Evolutionary conservation across 495 filamentous ascomycete species (phyloP).

Genomic region (Trichoderma erinaceum): DNA sequence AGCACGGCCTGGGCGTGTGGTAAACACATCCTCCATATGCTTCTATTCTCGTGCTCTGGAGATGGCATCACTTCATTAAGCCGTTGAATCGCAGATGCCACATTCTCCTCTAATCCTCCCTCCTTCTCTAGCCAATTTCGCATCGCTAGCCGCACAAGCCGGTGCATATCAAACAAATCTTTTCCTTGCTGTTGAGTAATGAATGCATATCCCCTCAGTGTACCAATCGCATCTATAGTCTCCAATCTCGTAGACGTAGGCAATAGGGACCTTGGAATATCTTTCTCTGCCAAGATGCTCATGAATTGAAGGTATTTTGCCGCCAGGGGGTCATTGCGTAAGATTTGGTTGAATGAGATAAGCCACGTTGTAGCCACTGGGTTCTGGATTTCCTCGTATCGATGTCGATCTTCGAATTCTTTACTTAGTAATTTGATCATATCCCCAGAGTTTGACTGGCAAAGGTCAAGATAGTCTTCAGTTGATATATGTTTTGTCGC

Average conservation of each 20-base stretch:
- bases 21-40: constrained; percentile 30
- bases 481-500: constrained; percentile 26
- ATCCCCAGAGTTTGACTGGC: not conserved
- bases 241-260: constrained; percentile 18
- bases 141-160: constrained; percentile 38
- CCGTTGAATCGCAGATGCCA: constrained; percentile 25
- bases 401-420: not conserved
- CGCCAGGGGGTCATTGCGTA: constrained; percentile 27
- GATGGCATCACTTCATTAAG: constrained; percentile 30
- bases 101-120: constrained; percentile 23
- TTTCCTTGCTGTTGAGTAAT: constrained; percentile 25
- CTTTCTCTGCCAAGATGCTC: constrained; percentile 33
- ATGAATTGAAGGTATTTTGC: constrained; percentile 37
- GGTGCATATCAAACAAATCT: constrained; percentile 35
- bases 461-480: not conserved
- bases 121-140: constrained; percentile 39
- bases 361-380: not conserved
- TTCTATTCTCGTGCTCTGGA: constrained; percentile 29
- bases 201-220: constrained; percentile 39
- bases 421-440: not conserved
- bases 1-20: constrained; percentile 33
- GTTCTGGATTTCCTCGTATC: not conserved
- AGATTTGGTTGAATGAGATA: not conserved
- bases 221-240: constrained; percentile 30
- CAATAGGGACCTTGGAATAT: constrained; percentile 33